A percentile compares a stretch with the other conserved stretches of the same genome.
Evolutionary conservation across 2,329 filamentous ascomycete species (phyloP).

Genomic region (Chaetomiaceae sp.): DNA sequence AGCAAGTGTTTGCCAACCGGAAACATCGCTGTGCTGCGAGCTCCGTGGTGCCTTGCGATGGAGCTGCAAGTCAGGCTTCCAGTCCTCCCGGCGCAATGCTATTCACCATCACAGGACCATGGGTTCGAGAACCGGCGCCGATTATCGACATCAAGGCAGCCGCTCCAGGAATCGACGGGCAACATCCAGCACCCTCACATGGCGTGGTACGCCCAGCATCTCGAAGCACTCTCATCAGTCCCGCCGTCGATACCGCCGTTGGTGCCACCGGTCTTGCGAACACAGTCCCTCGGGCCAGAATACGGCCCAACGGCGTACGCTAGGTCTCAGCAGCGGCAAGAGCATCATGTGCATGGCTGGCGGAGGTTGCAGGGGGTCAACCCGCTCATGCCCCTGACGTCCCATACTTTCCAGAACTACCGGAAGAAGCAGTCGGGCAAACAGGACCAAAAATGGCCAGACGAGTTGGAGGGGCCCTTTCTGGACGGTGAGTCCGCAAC

Average conservation of each 20-base stretch:
- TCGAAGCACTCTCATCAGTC: slow-evolving; percentile 40
- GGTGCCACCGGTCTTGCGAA: slow-evolving; percentile 45
- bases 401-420: slow-evolving; percentile 61
- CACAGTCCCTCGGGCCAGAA: slow-evolving; percentile 48
- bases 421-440: slow-evolving; percentile 60
- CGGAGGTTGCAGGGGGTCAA: slow-evolving; percentile 43
- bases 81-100: slow-evolving; percentile 49
- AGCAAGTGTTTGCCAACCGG: slow-evolving; percentile 9
- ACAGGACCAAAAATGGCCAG: slow-evolving; percentile 58
- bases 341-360: slow-evolving; percentile 27
- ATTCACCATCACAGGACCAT: slow-evolving; percentile 46
- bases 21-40: slow-evolving; percentile 7
- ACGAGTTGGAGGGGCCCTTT: slow-evolving; percentile 61
- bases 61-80: slow-evolving; percentile 37
- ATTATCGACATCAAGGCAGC: slow-evolving; percentile 34
- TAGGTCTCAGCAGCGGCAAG: slow-evolving; percentile 31
- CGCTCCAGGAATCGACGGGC: slow-evolving; percentile 49
- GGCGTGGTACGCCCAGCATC: slow-evolving; percentile 32
- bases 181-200: slow-evolving; percentile 45
- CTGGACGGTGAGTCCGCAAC: slow-evolving; percentile 55
- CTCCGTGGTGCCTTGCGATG: slow-evolving; percentile 30
- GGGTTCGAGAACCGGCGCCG: slow-evolving; percentile 42
- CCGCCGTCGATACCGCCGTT: slow-evolving; percentile 38
- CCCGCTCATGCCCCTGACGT: slow-evolving; percentile 51
- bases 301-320: slow-evolving; percentile 32